These are phyloP conservation scores for Vaccinium myrtillus DNA, from an alignment of 148 eudicot species.

Conservation along the genomic window DNA sequence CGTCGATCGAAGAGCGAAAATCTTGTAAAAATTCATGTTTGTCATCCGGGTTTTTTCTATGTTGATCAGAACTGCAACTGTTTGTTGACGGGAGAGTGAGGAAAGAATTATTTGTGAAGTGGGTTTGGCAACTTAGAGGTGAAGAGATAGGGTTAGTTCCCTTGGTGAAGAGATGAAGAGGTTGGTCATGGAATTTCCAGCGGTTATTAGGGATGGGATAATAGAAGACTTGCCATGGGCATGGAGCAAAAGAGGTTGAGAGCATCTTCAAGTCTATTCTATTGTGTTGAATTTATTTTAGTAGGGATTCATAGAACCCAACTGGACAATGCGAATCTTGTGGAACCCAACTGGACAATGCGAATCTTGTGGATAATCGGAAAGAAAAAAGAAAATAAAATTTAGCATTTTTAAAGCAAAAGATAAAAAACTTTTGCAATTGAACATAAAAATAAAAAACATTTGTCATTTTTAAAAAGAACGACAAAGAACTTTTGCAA, in stretches of 20 bases:
- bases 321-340: not conserved
- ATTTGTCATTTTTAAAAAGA: too few relatives aligned
- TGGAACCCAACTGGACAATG: not conserved
- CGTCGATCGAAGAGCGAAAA: conserved; percentile 21
- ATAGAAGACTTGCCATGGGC: conserved; percentile 24
- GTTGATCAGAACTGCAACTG: conserved; percentile 30
- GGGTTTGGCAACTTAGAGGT: conserved; percentile 9
- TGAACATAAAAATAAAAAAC: too few relatives aligned
- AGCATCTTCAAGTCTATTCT: conserved; percentile 20
- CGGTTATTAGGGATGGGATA: conserved; percentile 25
- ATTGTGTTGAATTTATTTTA: not conserved
- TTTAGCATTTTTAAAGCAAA: too few relatives aligned
- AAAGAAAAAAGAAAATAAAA: not conserved
- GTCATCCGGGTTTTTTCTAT: conserved; percentile 16
- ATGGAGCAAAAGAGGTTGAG: conserved; percentile 26
- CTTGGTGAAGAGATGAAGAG: conserved; percentile 12
- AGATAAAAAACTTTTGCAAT: too few relatives aligned
- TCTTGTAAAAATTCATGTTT: conserved; percentile 15
- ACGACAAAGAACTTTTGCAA: too few relatives aligned
- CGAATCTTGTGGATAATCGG: not conserved
- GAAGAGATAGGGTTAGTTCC: not conserved
- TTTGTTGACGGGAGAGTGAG: conserved; percentile 20
- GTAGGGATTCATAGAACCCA: not conserved
- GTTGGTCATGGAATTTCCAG: not conserved
- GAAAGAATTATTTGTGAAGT: conserved; percentile 10